These are phyloP conservation scores for Acacia acuminata DNA, from an alignment of 306 rosid genomes.

Conservation along the genomic window DNA sequence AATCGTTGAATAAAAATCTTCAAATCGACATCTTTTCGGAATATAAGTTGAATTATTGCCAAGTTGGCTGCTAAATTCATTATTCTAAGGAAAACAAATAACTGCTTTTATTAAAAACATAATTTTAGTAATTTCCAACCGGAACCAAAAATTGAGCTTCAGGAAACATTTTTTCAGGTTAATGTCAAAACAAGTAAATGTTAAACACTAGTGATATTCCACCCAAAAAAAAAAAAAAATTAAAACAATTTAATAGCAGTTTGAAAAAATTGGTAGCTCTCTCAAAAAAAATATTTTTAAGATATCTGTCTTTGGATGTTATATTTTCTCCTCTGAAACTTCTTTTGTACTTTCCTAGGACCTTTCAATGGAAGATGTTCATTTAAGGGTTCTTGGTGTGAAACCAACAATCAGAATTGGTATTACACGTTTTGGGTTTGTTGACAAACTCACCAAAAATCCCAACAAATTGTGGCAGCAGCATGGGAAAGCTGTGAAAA, in stretches of 20 bases:
- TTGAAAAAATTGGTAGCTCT: neutral
- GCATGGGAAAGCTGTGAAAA: neutral
- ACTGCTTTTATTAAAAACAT: neutral
- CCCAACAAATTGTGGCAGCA: conserved; percentile 11
- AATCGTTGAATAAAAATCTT: neutral
- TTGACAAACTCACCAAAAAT: conserved; percentile 13
- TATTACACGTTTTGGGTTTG: neutral
- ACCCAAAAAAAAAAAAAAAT: neutral
- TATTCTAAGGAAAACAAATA: too few species aligned
- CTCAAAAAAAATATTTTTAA: neutral
- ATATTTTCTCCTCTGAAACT: neutral
- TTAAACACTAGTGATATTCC: neutral
- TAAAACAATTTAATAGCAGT: neutral
- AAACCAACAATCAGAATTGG: conserved; percentile 19
- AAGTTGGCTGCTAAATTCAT: neutral
- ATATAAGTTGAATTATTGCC: neutral
- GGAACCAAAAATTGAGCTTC: neutral
- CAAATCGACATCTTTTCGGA: neutral
- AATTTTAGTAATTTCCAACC: neutral
- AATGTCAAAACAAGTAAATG: neutral
- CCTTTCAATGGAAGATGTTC: neutral
- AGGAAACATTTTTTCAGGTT: neutral
- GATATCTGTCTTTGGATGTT: neutral
- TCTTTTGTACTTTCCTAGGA: neutral
- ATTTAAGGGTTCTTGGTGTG: neutral